Conservation (phyloP, 2,329 filamentous ascomycete species). For the Lasiodiplodia sp. region DNA sequence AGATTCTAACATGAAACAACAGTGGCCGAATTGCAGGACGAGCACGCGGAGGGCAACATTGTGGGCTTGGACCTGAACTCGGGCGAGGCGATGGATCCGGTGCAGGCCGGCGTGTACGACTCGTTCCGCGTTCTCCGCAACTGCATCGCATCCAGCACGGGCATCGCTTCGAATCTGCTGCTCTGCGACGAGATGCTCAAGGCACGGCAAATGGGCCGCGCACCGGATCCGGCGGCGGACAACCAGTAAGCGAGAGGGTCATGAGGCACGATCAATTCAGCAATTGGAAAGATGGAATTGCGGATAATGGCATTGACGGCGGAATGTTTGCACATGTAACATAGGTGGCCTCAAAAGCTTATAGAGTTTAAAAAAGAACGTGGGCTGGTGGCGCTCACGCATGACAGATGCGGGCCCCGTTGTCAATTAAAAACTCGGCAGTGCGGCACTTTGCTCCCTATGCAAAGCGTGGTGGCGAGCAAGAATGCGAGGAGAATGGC, state of each 20-base stretch:
- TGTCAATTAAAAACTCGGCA: constrained; percentile 22
- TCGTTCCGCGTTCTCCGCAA: constrained; percentile 95
- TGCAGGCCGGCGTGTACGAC: constrained; percentile 91
- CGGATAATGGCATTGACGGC: constrained; percentile 19
- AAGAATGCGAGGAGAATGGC: neutral
- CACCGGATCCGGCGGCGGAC: constrained; percentile 41
- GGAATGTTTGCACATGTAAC: constrained; percentile 24
- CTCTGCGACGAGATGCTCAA: constrained; percentile 98
- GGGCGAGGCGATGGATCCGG: constrained; percentile 93
- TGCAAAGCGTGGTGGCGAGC: neutral
- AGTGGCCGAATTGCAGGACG: constrained; percentile 89
- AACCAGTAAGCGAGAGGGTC: constrained; percentile 26
- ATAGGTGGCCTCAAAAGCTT: constrained; percentile 28
- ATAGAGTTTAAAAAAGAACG: constrained; percentile 15
- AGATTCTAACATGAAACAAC: constrained; percentile 25
- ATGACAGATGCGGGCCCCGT: constrained; percentile 16
- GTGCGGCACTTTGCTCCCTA: constrained; percentile 1
- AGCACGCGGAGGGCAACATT: constrained; percentile 80
- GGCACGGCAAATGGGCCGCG: constrained; percentile 83
- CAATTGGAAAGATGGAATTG: neutral
- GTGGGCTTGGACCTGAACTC: constrained; percentile 87
- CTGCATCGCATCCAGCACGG: constrained; percentile 89
- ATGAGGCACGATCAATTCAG: constrained; percentile 14
- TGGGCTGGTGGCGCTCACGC: constrained; percentile 8
- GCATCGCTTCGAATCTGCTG: constrained; percentile 93